These are phyloP conservation scores for Aeminium ludgeri DNA, from an alignment of 495 filamentous ascomycete genomes.

Conservation along the genomic window DNA sequence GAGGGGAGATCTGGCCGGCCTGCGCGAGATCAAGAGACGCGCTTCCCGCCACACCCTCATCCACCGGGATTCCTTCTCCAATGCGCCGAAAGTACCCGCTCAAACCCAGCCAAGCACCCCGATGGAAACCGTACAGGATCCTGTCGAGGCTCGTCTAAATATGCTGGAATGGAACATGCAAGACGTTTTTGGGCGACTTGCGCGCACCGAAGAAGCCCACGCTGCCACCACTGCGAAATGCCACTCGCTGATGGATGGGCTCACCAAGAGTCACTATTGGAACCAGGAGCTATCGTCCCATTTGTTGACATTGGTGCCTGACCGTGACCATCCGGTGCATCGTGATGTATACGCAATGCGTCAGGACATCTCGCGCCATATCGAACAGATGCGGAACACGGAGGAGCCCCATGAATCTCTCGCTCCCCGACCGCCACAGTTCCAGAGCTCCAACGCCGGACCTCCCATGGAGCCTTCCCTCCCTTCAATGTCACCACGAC, in stretches of 20 bases:
- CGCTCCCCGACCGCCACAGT: too few relatives aligned
- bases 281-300: conserved; percentile 64
- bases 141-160: conserved; percentile 56
- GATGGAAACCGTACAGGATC: conserved; percentile 39
- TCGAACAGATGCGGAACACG: conserved; percentile 49
- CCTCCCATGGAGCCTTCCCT: too few relatives aligned
- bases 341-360: conserved; percentile 61
- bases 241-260: conserved; percentile 63
- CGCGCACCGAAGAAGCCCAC: conserved; percentile 70
- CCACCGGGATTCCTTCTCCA: conserved; percentile 79
- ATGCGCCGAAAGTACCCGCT: conserved; percentile 40
- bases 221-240: conserved; percentile 63
- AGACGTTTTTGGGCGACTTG: conserved; percentile 58
- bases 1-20: conserved; percentile 74
- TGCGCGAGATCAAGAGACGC: conserved; percentile 89
- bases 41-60: conserved; percentile 93
- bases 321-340: conserved; percentile 41
- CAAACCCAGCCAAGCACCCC: conserved; percentile 74
- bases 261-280: conserved; percentile 62
- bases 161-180: conserved; percentile 67
- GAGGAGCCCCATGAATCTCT: conserved; percentile 66
- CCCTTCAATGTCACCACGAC: conserved; percentile 79
- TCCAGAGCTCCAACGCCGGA: too few relatives aligned
- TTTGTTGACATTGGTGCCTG: conserved; percentile 51
- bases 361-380: conserved; percentile 67